A percentile compares a stretch with the other conserved stretches of the same genome.
These are phyloP conservation scores for Aeminium ludgeri DNA, from an alignment of 495 filamentous ascomycete species.

Conservation along the genomic window DNA sequence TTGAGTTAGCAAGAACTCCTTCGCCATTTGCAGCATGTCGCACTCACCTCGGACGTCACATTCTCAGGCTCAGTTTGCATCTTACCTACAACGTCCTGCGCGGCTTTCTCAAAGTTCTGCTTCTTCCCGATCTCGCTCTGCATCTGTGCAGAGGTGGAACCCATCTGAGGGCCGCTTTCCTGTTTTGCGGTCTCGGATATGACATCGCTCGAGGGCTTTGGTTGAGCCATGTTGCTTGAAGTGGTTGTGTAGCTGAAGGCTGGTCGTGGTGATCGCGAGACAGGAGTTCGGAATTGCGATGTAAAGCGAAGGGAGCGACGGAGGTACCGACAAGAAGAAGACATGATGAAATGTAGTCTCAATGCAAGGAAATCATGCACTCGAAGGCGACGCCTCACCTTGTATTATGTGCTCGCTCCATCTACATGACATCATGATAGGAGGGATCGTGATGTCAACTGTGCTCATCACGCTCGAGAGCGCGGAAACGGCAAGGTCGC, in stretches of 20 bases:
- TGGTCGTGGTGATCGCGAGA: background rate
- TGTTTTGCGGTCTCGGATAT: constrained; percentile 22
- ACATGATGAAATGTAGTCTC: no score
- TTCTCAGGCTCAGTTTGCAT: constrained; percentile 10
- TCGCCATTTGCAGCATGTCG: background rate
- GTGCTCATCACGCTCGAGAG: no score
- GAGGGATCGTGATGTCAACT: no score
- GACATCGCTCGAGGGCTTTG: constrained; percentile 8
- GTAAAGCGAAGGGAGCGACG: no score
- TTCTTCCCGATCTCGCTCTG: constrained; percentile 18
- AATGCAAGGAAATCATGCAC: no score
- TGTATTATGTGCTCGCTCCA: no score
- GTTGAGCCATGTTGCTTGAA: constrained; percentile 3
- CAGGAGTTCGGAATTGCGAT: no score
- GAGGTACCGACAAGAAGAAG: no score
- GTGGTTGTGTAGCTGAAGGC: background rate
- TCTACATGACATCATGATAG: no score
- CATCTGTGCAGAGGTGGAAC: constrained; percentile 24
- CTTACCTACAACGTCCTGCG: constrained; percentile 10
- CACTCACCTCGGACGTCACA: constrained; percentile 5
- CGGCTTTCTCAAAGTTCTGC: constrained; percentile 16
- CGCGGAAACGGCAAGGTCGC: no score
- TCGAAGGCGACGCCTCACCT: no score
- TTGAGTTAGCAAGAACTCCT: background rate
- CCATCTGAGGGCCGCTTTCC: constrained; percentile 22